Percentiles rank a stretch among this genome's conserved stretches.
These are phyloP conservation scores for Calonectria pauciramosa DNA, from an alignment of 2,329 filamentous ascomycete species.

Conservation along the genomic window DNA sequence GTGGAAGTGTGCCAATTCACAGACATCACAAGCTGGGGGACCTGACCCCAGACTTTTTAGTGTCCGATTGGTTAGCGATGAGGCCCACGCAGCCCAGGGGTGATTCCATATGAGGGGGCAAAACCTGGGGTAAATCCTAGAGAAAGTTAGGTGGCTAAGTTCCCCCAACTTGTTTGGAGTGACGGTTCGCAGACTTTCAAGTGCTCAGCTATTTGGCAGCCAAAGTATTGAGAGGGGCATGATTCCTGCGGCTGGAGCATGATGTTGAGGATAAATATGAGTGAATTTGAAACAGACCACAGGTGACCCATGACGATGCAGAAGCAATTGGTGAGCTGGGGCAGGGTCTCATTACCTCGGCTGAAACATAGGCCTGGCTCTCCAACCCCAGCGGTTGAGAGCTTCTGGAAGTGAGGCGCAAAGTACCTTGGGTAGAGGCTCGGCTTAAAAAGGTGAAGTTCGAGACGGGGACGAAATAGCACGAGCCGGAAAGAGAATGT, in stretches of 20 bases:
- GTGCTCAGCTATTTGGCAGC: not conserved
- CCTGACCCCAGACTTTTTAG: conserved; percentile 40
- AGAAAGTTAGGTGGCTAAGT: conserved; percentile 20
- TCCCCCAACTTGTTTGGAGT: not conserved
- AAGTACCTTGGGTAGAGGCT: not conserved
- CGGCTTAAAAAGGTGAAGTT: not conserved
- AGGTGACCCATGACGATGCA: not conserved
- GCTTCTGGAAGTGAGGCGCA: not conserved
- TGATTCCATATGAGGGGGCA: conserved; percentile 14
- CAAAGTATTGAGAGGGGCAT: not conserved
- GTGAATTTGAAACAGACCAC: not conserved
- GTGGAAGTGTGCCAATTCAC: conserved; percentile 3
- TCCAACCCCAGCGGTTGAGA: not conserved
- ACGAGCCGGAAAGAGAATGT: not conserved
- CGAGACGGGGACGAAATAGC: not conserved
- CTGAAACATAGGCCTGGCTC: not conserved
- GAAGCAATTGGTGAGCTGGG: not conserved
- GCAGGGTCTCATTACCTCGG: conserved; percentile 17
- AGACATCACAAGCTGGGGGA: conserved; percentile 16
- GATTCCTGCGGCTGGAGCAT: not conserved
- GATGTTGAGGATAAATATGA: not conserved
- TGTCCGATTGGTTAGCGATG: conserved; percentile 19
- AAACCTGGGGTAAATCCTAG: conserved; percentile 41
- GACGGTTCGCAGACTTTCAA: not conserved
- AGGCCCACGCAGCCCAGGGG: conserved; percentile 7